phyloP scores from a whole-genome alignment of 202 grass and related monocot species.

The Musa balbisiana region DNA sequence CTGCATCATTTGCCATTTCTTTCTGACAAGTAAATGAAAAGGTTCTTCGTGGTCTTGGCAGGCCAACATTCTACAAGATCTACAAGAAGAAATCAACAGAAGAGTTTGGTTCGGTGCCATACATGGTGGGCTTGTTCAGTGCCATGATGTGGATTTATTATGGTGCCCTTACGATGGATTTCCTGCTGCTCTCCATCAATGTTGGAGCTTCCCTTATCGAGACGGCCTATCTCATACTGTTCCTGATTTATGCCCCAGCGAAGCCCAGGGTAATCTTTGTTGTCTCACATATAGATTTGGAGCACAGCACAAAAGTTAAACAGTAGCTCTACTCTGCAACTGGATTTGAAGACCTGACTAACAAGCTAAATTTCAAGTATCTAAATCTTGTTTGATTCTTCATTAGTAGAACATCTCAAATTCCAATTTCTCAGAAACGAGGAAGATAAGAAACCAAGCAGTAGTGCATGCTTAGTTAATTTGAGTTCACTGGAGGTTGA shows the following conservation, averaged over 20 bases:
- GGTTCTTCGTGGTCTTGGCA: neutral
- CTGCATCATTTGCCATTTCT: too few species aligned
- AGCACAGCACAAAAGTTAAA: too few species aligned
- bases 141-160: slow-evolving; percentile 94
- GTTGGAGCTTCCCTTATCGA: slow-evolving; percentile 36
- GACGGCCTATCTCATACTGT: slow-evolving; percentile 54
- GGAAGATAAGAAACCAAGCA: too few species aligned
- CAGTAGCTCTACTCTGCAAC: too few species aligned
- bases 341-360: neutral
- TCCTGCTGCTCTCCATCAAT: slow-evolving; percentile 82
- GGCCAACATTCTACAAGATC: slow-evolving; percentile 72
- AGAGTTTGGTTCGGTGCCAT: slow-evolving; percentile 28
- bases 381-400: neutral
- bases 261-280: slow-evolving; percentile 30
- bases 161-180: slow-evolving; percentile 45
- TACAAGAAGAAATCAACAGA: slow-evolving; percentile 80
- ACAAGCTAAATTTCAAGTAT: too few species aligned
- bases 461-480: too few species aligned
- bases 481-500: neutral
- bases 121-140: slow-evolving; percentile 71
- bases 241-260: slow-evolving; percentile 51
- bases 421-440: too few species aligned
- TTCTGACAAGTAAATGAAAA: too few species aligned
- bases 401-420: neutral
- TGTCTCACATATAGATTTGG: neutral